These are phyloP conservation scores for Amanita subjunquillea DNA, from an alignment of 768 basidiomycete species.

Conservation along the genomic window DNA sequence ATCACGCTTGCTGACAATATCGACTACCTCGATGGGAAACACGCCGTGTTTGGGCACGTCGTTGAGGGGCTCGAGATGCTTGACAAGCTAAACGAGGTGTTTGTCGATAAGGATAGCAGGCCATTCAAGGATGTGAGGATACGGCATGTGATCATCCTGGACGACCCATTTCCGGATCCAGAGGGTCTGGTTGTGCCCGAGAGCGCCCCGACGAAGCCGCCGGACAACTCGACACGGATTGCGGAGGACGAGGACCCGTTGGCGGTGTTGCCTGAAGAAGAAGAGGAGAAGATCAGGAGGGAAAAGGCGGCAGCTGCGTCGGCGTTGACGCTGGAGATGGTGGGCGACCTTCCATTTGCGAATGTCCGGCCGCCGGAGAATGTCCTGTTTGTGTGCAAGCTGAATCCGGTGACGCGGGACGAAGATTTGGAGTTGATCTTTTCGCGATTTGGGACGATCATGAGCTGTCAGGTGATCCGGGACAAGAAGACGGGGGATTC, in stretches of 20 bases:
- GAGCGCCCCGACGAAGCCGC: slow-evolving; percentile 68
- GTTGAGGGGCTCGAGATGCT: slow-evolving; percentile 91
- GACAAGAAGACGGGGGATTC: slow-evolving; percentile 96
- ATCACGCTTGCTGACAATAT: slow-evolving; percentile 85
- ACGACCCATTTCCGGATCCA: slow-evolving; percentile 94
- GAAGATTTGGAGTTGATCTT: slow-evolving; percentile 98
- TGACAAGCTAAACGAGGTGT: slow-evolving; percentile 88
- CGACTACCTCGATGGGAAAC: slow-evolving; percentile 89
- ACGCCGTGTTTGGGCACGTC: slow-evolving; percentile 92
- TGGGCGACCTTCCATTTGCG: slow-evolving; percentile 96
- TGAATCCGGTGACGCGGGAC: slow-evolving; percentile 90
- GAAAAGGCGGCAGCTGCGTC: slow-evolving; percentile 86
- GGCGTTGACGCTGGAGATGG: slow-evolving; percentile 97
- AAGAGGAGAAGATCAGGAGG: slow-evolving; percentile 72
- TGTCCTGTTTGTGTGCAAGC: slow-evolving; percentile 96
- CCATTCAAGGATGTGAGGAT: slow-evolving; percentile 94
- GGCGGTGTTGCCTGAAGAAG: slow-evolving; percentile 73
- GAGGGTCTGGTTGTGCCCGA: slow-evolving; percentile 62
- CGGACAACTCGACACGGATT: slow-evolving; percentile 82
- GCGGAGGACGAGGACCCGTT: slow-evolving; percentile 92
- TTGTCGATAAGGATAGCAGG: slow-evolving; percentile 77
- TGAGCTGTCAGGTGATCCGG: slow-evolving; percentile 95
- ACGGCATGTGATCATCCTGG: slow-evolving; percentile 90
- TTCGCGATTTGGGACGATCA: slow-evolving; percentile 87
- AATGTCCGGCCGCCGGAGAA: slow-evolving; percentile 98